A percentile compares a stretch with the other conserved stretches of the same genome.
These are phyloP conservation scores for Astrothelium macrocarpum DNA, from an alignment of 495 filamentous ascomycete genomes.

Conservation along the genomic window DNA sequence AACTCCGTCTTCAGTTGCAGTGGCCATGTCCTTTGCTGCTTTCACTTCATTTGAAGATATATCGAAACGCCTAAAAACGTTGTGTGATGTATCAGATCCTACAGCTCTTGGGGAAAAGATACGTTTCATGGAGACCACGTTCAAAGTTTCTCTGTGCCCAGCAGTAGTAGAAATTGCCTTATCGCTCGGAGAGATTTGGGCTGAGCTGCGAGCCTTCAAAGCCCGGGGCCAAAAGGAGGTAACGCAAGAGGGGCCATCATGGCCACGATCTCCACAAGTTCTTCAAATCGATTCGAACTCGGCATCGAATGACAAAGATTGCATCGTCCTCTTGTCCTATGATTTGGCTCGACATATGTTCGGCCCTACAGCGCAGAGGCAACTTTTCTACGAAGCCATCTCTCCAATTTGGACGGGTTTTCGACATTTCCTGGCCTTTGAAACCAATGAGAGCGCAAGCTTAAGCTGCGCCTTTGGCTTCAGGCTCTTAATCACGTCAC, in stretches of 20 bases:
- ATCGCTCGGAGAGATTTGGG: background rate
- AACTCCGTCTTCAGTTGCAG: conserved; percentile 12
- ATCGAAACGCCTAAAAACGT: conserved; percentile 13
- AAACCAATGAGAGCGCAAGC: conserved; percentile 8
- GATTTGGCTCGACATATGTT: conserved; percentile 19
- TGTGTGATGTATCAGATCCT: conserved; percentile 14
- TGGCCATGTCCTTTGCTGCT: conserved; percentile 15
- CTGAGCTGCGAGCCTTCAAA: background rate
- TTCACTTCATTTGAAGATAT: conserved; percentile 17
- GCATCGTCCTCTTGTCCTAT: conserved; percentile 10
- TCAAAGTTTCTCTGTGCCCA: background rate
- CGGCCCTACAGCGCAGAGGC: background rate
- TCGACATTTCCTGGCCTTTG: conserved; percentile 17
- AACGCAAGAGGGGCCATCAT: background rate
- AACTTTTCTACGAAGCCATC: conserved; percentile 3
- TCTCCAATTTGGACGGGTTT: conserved; percentile 21
- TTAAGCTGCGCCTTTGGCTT: conserved; percentile 19
- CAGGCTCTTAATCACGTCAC: conserved; percentile 17
- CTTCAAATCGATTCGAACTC: background rate
- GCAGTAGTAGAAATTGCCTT: background rate
- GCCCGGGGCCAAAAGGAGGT: background rate
- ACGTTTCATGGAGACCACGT: background rate
- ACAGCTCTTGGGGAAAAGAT: conserved; percentile 6
- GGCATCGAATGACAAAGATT: conserved; percentile 9
- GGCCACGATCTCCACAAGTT: background rate